Conservation (phyloP, 305 asterid species). For the Ajuga reptans region DNA sequence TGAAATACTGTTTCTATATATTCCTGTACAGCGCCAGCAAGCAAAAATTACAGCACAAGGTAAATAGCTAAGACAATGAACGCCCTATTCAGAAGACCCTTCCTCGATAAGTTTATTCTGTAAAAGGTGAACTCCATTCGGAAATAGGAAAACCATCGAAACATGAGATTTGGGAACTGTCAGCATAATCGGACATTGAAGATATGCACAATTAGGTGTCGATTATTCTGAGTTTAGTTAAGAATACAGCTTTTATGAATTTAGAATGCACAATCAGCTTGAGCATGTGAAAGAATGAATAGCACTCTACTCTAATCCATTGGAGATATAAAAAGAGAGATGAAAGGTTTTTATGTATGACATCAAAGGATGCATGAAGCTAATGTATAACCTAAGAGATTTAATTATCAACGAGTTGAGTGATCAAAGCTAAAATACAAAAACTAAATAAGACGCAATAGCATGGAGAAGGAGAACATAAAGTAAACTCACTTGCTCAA, state of each 20-base stretch:
- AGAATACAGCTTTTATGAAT: not conserved
- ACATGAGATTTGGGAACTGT: not conserved
- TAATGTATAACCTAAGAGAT: not conserved
- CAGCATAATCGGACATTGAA: not conserved
- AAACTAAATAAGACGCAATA: slow-evolving; percentile 14
- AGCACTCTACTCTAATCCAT: not conserved
- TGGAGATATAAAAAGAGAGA: not conserved
- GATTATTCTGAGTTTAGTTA: not conserved
- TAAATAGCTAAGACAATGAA: not conserved
- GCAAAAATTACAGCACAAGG: not conserved
- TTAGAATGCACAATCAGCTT: not conserved
- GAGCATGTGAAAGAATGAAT: no score
- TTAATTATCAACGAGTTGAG: not conserved
- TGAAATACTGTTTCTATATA: not conserved
- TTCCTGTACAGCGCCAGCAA: slow-evolving; percentile 4
- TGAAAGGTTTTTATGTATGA: not conserved
- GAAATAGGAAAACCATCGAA: not conserved
- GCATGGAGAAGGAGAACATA: slow-evolving; percentile 13
- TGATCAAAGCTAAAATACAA: slow-evolving; percentile 15
- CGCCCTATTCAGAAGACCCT: not conserved
- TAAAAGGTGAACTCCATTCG: not conserved
- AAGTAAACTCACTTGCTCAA: slow-evolving; percentile 72
- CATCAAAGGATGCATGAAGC: slow-evolving; percentile 6
- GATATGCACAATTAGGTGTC: not conserved
- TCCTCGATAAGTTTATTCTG: not conserved